These are phyloP conservation scores for Aegilops tauschii DNA, from an alignment of 176 grass and related monocot genomes.

Conservation along the genomic window DNA sequence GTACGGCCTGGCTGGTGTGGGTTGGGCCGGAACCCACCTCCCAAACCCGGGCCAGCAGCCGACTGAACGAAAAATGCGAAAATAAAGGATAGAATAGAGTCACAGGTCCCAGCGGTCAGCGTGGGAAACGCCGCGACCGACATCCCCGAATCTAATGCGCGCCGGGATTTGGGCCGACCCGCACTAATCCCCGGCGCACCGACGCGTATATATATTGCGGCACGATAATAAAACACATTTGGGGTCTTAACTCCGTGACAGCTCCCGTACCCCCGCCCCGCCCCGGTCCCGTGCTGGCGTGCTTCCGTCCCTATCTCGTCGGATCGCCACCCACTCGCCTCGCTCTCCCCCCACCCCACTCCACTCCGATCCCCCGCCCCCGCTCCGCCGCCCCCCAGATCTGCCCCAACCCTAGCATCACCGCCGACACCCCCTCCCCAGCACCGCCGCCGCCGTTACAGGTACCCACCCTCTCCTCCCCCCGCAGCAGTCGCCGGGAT, in stretches of 20 bases:
- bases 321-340: slow-evolving; percentile 44
- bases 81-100: no score
- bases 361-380: background rate
- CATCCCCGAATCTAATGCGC: slow-evolving; percentile 23
- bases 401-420: slow-evolving; percentile 18
- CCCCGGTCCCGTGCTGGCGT: no score
- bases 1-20: no score
- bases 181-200: slow-evolving; percentile 8
- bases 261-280: background rate
- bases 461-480: slow-evolving; percentile 16
- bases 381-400: slow-evolving; percentile 22
- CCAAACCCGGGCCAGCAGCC: no score
- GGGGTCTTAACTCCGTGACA: background rate
- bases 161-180: slow-evolving; percentile 9
- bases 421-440: background rate
- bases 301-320: slow-evolving; percentile 30
- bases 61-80: no score
- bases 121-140: background rate
- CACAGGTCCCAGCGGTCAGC: slow-evolving; percentile 8
- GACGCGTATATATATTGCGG: background rate
- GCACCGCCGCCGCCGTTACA: slow-evolving; percentile 10
- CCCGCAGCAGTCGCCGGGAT: background rate
- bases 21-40: no score
- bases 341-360: background rate
- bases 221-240: background rate